Percentiles rank a stretch among this genome's conserved stretches.
These are phyloP conservation scores for Sarocladium brachiariae DNA, from an alignment of 2,329 filamentous ascomycete species.

Conservation along the genomic window DNA sequence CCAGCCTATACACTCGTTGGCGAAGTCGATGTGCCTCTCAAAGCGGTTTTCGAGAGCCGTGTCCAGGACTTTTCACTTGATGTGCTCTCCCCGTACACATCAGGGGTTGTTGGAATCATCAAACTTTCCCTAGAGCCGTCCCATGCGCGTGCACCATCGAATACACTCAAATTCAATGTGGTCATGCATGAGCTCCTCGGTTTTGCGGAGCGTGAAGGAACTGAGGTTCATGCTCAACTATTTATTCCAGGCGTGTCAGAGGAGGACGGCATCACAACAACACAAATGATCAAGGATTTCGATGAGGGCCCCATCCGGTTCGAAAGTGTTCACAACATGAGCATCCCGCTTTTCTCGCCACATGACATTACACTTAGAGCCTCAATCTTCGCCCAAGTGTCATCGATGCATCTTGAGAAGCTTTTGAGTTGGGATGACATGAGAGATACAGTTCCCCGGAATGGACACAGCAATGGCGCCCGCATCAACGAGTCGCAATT, in stretches of 20 bases:
- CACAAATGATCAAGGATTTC: slow-evolving; percentile 88
- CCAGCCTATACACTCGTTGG: slow-evolving; percentile 89
- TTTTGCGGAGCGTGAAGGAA: slow-evolving; percentile 92
- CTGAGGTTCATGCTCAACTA: slow-evolving; percentile 92
- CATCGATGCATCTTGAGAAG: slow-evolving; percentile 91
- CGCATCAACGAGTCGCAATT: slow-evolving; percentile 89
- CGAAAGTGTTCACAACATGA: slow-evolving; percentile 98
- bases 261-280: slow-evolving; percentile 87
- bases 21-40: slow-evolving; percentile 85
- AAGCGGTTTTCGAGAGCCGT: slow-evolving; percentile 86
- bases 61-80: slow-evolving; percentile 93
- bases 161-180: slow-evolving; percentile 94
- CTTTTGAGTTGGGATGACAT: slow-evolving; percentile 98
- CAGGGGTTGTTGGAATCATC: slow-evolving; percentile 82
- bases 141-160: slow-evolving; percentile 82
- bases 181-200: slow-evolving; percentile 95
- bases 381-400: slow-evolving; percentile 86
- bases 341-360: slow-evolving; percentile 67
- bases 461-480: slow-evolving; percentile 48
- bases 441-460: slow-evolving; percentile 65
- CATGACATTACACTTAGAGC: slow-evolving; percentile 72
- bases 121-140: slow-evolving; percentile 89
- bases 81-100: slow-evolving; percentile 86
- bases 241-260: slow-evolving; percentile 89
- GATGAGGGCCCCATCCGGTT: slow-evolving; percentile 90